Base-by-base conservation (phyloP, 2,329 filamentous ascomycete genomes). In the Colletotrichum sp. region DNA sequence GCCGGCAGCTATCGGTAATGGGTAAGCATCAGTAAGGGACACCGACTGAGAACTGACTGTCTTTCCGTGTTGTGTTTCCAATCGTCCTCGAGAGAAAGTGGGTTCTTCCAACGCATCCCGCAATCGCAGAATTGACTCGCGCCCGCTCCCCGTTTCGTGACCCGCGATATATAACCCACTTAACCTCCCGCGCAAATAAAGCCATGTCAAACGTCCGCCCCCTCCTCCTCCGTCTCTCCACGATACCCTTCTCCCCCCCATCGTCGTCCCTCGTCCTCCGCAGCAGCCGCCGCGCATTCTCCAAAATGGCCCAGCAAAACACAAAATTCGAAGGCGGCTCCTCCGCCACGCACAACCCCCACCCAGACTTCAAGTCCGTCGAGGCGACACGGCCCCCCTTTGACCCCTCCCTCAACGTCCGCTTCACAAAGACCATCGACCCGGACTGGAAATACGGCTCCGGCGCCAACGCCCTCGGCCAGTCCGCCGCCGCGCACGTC, bases 361-460 rank as follows among this genome's bases (percentile, higher is more conserved):
- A 95, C 84, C 90, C 90, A 4, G 93, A 96, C 86, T 96, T 96
- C 88, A 94, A 95, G 81, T 84, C 86, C 25, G 92, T 95, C 71
- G 93, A 96, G 86, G 88, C 88, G 55, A 89, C 90, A 12, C 92
- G 94, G 6, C 90, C 92, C 0, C 86, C 89, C 73, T 96, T 90
- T 85, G 87, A 93, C 80, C 78, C 82, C 19, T 74, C 82, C 8
- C 81, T 86, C 19, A 78, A 82, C 67, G 91, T 92, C 81, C 87
- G 85, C 75, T 91, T 88, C 84, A 93, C 90, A 25, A 90, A 95
- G 82, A 93, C 94, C 2, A 86, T 88, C n/a, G 84, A 89, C 25
- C 92, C 94, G 0, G 82, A 85, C 60, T 96, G 94, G 94, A 87
- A 88, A 52, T 88, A 90, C 74, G 94, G 94, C 71, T 82, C 87